Conservation (phyloP, 768 basidiomycete species). For the Boletus rubroflammeus region DNA sequence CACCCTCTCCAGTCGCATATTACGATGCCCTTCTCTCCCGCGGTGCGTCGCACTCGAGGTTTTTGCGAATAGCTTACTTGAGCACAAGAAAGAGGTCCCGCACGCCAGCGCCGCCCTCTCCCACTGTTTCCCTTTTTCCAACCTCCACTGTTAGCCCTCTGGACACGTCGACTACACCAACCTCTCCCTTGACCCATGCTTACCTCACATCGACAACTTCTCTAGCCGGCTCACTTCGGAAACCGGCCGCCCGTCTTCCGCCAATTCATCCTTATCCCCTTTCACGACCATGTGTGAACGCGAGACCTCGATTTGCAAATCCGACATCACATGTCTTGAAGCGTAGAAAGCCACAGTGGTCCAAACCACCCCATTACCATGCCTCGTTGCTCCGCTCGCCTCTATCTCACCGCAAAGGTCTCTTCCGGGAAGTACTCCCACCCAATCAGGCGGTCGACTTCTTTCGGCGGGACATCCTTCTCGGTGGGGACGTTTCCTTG, state of each 20-base stretch:
- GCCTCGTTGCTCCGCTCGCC: conserved; percentile 26
- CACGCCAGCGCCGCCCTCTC: not conserved
- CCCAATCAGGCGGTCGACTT: conserved; percentile 24
- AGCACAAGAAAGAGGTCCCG: conserved; percentile 4
- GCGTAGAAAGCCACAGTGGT: conserved; percentile 15
- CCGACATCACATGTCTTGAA: conserved; percentile 4
- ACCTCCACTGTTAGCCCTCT: not conserved
- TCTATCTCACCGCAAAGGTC: conserved; percentile 24
- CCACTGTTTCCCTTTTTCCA: not conserved
- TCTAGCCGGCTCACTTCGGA: not conserved
- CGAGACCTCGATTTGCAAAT: conserved; percentile 7
- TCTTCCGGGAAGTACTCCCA: conserved; percentile 20
- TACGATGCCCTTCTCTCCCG: conserved; percentile 22
- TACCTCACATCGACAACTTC: not conserved
- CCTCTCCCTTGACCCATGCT: not conserved
- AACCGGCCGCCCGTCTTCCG: not conserved
- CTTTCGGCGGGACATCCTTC: conserved; percentile 22
- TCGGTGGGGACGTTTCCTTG: not conserved
- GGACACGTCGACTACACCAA: not conserved
- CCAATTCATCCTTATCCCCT: conserved; percentile 1
- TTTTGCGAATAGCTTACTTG: conserved; percentile 24
- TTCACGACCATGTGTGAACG: conserved; percentile 1
- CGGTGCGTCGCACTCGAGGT: conserved; percentile 28
- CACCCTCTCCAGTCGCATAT: conserved; percentile 10
- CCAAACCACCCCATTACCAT: conserved; percentile 30